Evolutionary conservation across 106 monocot species (phyloP).

Genomic region (Alisma plantagoaquatica): DNA sequence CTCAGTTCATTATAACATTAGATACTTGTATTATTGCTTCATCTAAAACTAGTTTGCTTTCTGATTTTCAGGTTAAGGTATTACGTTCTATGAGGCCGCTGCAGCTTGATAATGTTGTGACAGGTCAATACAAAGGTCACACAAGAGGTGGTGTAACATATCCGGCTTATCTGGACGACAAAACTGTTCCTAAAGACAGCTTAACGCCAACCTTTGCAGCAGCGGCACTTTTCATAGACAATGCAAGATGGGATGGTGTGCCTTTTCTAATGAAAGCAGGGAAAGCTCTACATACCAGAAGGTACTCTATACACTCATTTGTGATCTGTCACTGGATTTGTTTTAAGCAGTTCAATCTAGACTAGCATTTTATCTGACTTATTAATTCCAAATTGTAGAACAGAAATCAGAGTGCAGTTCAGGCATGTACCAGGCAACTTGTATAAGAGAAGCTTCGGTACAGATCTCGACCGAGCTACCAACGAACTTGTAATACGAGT

Average conservation of each 20-base stretch:
- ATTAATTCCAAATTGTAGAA: conserved; percentile 34
- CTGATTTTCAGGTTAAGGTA: conserved; percentile 53
- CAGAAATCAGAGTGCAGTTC: conserved; percentile 88
- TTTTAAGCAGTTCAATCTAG: too few relatives aligned
- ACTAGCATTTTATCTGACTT: too few relatives aligned
- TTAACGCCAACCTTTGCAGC: conserved; percentile 87
- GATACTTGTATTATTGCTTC: not conserved
- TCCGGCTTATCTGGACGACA: conserved; percentile 61
- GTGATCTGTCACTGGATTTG: too few relatives aligned
- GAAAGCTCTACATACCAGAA: conserved; percentile 48
- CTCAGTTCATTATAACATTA: not conserved
- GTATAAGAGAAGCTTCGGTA: conserved; percentile 46
- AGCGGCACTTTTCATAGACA: conserved; percentile 74
- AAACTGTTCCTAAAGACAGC: conserved; percentile 58
- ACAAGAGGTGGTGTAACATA: conserved; percentile 46
- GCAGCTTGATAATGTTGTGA: conserved; percentile 58
- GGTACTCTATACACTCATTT: too few relatives aligned
- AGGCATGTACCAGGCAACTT: conserved; percentile 78
- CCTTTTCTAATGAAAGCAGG: conserved; percentile 90
- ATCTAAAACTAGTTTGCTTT: too few relatives aligned
- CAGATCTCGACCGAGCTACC: conserved; percentile 58
- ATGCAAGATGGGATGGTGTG: conserved; percentile 94
- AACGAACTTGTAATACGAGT: conserved; percentile 87
- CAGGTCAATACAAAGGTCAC: conserved; percentile 82
- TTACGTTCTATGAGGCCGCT: conserved; percentile 63